phyloP scores from a whole-genome alignment of 1,139 yeast species.

The Pichia kudriavzevii region DNA sequence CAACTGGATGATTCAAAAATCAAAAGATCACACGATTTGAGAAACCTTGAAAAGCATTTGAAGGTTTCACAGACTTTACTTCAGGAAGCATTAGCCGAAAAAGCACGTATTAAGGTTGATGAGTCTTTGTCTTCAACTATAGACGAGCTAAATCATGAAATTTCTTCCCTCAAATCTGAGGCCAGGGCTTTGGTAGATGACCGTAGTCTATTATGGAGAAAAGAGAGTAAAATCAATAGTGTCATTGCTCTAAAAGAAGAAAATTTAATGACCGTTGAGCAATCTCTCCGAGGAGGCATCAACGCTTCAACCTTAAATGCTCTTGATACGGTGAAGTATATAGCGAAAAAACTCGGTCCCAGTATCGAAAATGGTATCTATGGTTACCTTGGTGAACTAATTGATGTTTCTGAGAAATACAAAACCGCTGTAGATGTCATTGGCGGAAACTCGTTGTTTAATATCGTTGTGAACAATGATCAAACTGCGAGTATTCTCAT shows the following conservation, averaged over 20 bases:
- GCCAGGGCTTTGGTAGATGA: slow-evolving; percentile 50
- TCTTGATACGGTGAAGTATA: slow-evolving; percentile 54
- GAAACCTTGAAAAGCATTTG: slow-evolving; percentile 1
- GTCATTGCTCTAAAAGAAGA: slow-evolving; percentile 47
- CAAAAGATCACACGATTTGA: slow-evolving; percentile 13
- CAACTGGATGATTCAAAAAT: slow-evolving; percentile 30
- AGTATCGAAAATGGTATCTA: slow-evolving; percentile 43
- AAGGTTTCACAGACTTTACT: no score
- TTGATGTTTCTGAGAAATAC: slow-evolving; percentile 74
- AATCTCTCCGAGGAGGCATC: slow-evolving; percentile 63
- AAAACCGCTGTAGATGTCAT: slow-evolving; percentile 81
- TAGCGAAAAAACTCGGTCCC: slow-evolving; percentile 49
- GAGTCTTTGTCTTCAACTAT: slow-evolving; percentile 13
- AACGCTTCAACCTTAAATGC: slow-evolving; percentile 67
- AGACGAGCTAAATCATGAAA: slow-evolving; percentile 17
- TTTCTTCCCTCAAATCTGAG: slow-evolving; percentile 32
- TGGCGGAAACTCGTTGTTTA: slow-evolving; percentile 81
- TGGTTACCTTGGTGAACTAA: slow-evolving; percentile 82
- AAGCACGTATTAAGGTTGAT: slow-evolving; percentile 2
- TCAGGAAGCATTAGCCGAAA: not conserved
- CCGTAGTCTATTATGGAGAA: slow-evolving; percentile 73
- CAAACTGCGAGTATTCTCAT: slow-evolving; percentile 73
- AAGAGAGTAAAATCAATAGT: slow-evolving; percentile 57
- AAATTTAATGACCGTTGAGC: slow-evolving; percentile 51
- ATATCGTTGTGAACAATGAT: slow-evolving; percentile 84